Percentiles rank a stretch among this genome's conserved stretches.
Conservation (phyloP, 2,329 filamentous ascomycete species). For the Helotiales sp. region DNA sequence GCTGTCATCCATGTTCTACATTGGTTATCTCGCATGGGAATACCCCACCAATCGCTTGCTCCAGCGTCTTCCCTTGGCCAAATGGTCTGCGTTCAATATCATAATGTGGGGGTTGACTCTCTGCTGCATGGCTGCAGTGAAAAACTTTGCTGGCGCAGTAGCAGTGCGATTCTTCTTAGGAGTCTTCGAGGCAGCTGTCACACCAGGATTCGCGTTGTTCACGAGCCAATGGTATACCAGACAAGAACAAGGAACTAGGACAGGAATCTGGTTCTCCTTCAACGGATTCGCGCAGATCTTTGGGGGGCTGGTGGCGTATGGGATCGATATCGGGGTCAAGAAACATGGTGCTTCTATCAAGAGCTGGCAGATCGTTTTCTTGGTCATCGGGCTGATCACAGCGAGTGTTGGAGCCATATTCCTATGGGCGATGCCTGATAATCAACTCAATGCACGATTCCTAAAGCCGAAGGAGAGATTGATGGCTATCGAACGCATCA, state of each 20-base stretch:
- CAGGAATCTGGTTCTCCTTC: constrained; percentile 68
- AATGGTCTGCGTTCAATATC: constrained; percentile 62
- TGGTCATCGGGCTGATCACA: constrained; percentile 48
- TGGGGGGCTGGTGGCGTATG: constrained; percentile 62
- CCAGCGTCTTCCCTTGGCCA: constrained; percentile 61
- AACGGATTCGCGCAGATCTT: constrained; percentile 65
- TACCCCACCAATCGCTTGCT: constrained; percentile 34
- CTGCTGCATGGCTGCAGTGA: constrained; percentile 61
- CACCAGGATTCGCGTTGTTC: constrained; percentile 67
- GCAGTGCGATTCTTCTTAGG: constrained; percentile 69
- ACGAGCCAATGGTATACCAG: constrained; percentile 74
- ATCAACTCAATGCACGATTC: constrained; percentile 45
- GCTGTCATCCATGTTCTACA: constrained; percentile 49
- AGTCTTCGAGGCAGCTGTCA: constrained; percentile 67
- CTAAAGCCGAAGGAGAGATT: constrained; percentile 44
- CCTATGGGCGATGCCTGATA: constrained; percentile 44
- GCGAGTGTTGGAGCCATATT: constrained; percentile 43
- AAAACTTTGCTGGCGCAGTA: constrained; percentile 60
- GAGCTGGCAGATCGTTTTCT: constrained; percentile 60
- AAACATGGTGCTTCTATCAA: constrained; percentile 51
- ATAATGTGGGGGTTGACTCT: constrained; percentile 62
- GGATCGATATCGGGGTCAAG: constrained; percentile 54
- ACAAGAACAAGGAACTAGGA: constrained; percentile 62
- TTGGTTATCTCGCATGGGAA: constrained; percentile 38
- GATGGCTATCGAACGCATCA: constrained; percentile 47